Percentiles rank a stretch among this genome's conserved stretches.
These are phyloP conservation scores for Auricularia sp. DNA, from an alignment of 768 basidiomycete species.

Conservation along the genomic window DNA sequence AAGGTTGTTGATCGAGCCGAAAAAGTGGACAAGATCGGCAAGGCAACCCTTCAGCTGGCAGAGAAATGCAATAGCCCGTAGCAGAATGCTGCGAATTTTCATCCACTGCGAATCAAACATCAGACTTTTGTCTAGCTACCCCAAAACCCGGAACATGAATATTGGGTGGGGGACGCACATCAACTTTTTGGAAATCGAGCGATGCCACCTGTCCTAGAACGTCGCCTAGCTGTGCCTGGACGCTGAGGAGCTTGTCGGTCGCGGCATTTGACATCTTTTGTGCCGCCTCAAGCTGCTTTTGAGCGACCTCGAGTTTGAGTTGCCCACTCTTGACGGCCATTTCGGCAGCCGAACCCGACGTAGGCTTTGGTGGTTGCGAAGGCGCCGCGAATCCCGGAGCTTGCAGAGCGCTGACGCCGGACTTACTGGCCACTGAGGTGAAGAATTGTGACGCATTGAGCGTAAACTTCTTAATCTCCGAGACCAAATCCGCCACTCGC, in stretches of 20 bases:
- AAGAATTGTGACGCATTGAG: no score
- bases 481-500: no score
- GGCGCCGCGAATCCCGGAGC: not conserved
- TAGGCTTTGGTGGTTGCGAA: not conserved
- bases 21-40: conserved; percentile 3
- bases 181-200: not conserved
- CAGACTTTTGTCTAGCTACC: not conserved
- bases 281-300: not conserved
- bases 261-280: not conserved
- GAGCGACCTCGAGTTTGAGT: not conserved
- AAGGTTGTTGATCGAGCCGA: not conserved
- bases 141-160: no score
- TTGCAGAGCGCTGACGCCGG: not conserved
- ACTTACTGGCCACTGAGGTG: no score
- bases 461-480: no score
- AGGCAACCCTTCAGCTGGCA: conserved; percentile 1
- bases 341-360: not conserved
- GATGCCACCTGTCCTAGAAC: not conserved
- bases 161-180: not conserved
- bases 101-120: not conserved
- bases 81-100: not conserved
- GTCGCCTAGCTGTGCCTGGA: not conserved
- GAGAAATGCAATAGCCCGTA: conserved; percentile 1
- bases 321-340: conserved; percentile 4
- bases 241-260: conserved; percentile 1